Evolutionary conservation across 352 stramenopile genomes (phyloP).

Genomic region (Phytophthora colocasiae): DNA sequence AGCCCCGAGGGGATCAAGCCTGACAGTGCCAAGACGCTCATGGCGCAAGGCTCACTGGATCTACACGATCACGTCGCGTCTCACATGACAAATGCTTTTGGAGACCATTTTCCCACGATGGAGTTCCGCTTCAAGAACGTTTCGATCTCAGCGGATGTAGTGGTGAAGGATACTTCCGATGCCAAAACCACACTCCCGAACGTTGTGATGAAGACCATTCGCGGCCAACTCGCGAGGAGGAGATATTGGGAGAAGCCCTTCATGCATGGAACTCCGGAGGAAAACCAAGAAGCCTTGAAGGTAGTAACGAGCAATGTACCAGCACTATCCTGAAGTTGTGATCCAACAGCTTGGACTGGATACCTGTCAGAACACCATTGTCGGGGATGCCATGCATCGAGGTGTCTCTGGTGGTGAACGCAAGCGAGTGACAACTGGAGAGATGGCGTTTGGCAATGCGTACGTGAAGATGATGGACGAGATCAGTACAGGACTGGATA

Average conservation of each 20-base stretch:
- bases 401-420: conserved; percentile 73
- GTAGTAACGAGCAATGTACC: conserved; percentile 18
- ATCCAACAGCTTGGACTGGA: conserved; percentile 26
- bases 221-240: conserved; percentile 1
- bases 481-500: conserved; percentile 30
- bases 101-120: conserved; percentile 1
- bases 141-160: conserved; percentile 13
- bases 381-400: conserved; percentile 42
- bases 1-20: neutral
- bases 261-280: conserved; percentile 4
- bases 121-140: conserved; percentile 16
- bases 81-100: conserved; percentile 15
- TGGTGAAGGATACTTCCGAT: conserved; percentile 13
- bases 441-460: conserved; percentile 79
- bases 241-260: conserved; percentile 11
- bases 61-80: conserved; percentile 17
- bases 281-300: conserved; percentile 19
- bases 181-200: conserved; percentile 15
- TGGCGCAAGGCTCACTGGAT: conserved; percentile 8
- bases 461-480: conserved; percentile 34
- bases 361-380: conserved; percentile 23
- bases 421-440: conserved; percentile 71
- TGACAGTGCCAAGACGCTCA: conserved; percentile 2
- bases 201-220: conserved; percentile 2
- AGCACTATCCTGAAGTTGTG: conserved; percentile 15